Percentiles rank a stretch among this genome's conserved stretches.
Conservation (phyloP, 2,329 filamentous ascomycete species). For the Nemania sp. region DNA sequence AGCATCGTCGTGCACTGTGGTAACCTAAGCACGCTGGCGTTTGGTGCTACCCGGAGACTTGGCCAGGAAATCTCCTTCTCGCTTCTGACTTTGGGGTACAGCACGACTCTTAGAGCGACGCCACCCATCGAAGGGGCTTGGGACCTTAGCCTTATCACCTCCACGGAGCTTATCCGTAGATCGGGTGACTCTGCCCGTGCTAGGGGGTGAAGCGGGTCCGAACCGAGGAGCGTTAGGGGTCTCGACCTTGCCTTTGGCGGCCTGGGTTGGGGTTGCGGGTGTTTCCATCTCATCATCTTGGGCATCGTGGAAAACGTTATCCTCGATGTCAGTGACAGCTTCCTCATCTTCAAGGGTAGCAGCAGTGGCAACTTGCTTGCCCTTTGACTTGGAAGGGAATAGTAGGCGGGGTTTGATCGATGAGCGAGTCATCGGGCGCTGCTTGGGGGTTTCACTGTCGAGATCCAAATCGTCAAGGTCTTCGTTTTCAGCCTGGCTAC, state of each 20-base stretch:
- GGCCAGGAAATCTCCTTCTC: constrained; percentile 54
- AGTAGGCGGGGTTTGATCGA: constrained; percentile 78
- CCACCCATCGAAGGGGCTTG: constrained; percentile 76
- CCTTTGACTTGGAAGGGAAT: constrained; percentile 69
- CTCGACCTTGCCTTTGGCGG: constrained; percentile 52
- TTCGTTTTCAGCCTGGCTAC: constrained; percentile 51
- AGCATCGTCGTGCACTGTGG: constrained; percentile 29
- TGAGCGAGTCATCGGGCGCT: constrained; percentile 70
- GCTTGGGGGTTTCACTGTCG: constrained; percentile 47
- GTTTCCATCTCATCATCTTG: constrained; percentile 53
- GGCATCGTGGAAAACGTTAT: constrained; percentile 56
- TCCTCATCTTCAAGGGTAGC: constrained; percentile 67
- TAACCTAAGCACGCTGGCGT: constrained; percentile 50
- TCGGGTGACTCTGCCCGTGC: constrained; percentile 70
- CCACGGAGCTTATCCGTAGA: constrained; percentile 63
- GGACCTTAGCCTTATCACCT: constrained; percentile 52
- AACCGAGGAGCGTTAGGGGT: constrained; percentile 69
- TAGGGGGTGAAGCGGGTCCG: constrained; percentile 71
- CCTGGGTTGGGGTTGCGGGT: constrained; percentile 53
- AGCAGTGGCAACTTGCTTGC: constrained; percentile 54
- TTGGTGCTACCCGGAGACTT: constrained; percentile 49
- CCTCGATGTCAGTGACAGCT: constrained; percentile 69
- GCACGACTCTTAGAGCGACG: constrained; percentile 70
- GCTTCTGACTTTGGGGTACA: constrained; percentile 59
- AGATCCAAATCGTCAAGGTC: constrained; percentile 32